These are phyloP conservation scores for Blastocystis sp. DNA, from an alignment of 352 stramenopile species.

Conservation along the genomic window DNA sequence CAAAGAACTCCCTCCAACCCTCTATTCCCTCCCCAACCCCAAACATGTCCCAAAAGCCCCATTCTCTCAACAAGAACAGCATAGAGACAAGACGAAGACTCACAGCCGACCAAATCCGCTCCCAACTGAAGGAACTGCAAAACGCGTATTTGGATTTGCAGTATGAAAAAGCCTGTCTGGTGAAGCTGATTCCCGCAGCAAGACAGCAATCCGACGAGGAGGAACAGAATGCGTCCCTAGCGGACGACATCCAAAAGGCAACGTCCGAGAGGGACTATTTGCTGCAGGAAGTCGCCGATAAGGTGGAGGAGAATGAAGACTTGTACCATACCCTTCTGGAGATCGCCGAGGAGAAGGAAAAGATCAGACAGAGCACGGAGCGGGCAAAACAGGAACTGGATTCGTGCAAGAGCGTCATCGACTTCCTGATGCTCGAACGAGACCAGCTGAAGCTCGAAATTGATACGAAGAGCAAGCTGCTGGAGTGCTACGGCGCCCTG, in stretches of 20 bases:
- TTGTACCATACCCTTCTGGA: constrained; percentile 1
- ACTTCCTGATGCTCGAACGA: not conserved
- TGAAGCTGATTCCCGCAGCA: too few species aligned
- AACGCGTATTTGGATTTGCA: too few species aligned
- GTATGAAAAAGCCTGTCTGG: too few species aligned
- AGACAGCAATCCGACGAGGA: too few species aligned
- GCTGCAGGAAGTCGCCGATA: not conserved
- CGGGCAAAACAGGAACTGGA: not conserved
- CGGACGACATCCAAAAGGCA: not conserved
- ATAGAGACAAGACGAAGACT: too few species aligned
- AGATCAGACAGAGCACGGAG: not conserved
- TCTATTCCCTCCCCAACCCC: too few species aligned
- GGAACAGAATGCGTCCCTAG: not conserved
- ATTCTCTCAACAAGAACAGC: not conserved
- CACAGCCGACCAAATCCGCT: too few species aligned
- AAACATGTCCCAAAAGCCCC: too few species aligned
- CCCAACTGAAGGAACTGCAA: too few species aligned
- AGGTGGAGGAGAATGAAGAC: constrained; percentile 23
- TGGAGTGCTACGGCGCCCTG: not conserved
- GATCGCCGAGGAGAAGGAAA: not conserved
- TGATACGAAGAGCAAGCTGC: not conserved
- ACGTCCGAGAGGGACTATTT: not conserved
- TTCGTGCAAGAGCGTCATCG: constrained; percentile 8
- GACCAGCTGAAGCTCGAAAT: not conserved
- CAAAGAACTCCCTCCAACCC: too few species aligned